Evolutionary conservation across 2,329 filamentous ascomycete genomes (phyloP).

Genomic region (Mycogone perniciosa): DNA sequence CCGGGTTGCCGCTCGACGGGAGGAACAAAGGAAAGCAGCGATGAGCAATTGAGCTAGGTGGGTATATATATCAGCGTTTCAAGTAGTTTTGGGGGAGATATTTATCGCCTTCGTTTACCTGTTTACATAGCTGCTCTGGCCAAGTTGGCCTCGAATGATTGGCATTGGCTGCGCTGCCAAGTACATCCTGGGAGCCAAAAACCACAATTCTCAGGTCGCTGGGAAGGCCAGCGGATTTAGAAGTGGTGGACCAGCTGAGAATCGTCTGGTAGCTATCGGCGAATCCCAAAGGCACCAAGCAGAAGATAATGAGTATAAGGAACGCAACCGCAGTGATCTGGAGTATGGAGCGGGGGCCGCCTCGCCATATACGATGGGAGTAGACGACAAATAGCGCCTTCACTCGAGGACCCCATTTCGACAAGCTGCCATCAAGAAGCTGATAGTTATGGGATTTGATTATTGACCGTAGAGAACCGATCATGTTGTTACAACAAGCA

Average conservation of each 20-base stretch:
- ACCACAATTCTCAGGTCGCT: constrained; percentile 42
- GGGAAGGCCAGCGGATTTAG: constrained; percentile 18
- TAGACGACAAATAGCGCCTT: constrained; percentile 32
- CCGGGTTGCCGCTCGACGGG: constrained; percentile 36
- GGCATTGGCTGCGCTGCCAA: constrained; percentile 32
- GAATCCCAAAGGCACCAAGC: constrained; percentile 18
- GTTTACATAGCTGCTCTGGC: constrained; percentile 43
- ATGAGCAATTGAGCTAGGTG: constrained; percentile 39
- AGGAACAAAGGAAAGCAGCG: constrained; percentile 42
- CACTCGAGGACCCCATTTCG: constrained; percentile 17
- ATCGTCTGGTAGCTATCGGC: constrained; percentile 20
- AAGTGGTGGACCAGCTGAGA: constrained; percentile 16
- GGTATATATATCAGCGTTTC: neutral
- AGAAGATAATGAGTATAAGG: constrained; percentile 23
- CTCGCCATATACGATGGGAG: constrained; percentile 36
- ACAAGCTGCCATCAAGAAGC: constrained; percentile 17
- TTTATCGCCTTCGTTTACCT: constrained; percentile 30
- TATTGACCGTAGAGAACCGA: neutral
- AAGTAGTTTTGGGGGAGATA: too few species aligned
- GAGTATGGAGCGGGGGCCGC: constrained; percentile 26
- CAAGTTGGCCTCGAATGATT: constrained; percentile 29
- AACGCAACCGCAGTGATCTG: constrained; percentile 22
- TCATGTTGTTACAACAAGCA: constrained; percentile 4
- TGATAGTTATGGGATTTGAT: constrained; percentile 15
- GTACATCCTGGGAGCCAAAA: constrained; percentile 44